Evolutionary conservation across 345 rosid species (phyloP), one percentile per base, ranked within the genome.

Genomic region (Acer campestre): DNA sequence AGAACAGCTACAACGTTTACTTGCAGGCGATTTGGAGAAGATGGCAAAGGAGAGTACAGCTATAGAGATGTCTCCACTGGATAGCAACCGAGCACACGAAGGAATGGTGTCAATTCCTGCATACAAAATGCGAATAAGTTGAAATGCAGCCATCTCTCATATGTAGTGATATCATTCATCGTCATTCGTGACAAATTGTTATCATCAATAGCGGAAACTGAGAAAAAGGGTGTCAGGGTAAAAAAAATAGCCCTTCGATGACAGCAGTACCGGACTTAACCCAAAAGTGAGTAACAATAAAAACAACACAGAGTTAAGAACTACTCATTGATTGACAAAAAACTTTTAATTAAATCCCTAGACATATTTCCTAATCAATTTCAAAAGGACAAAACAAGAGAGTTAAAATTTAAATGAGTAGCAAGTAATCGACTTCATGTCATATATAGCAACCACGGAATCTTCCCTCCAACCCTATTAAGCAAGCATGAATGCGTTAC

Each of bases 51-150:
- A 29, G 72, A 70, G 31, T 10, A 55, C 31, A 53, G 31, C 79
- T 80, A 82, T 55, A 75, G 16, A 23, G 66, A 55, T 8, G 75
- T 58, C 75, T 87, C 90, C 72, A 76, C 81, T 55, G 92, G 89
- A 79, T 90, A 90, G 83, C 91, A 86, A 53, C 92, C 94, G 46
- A 90, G 92, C 46, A 90, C 88, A 1, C 90, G 88, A 77, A 90
- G 91, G 81, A 89, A 90, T 38, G 88, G 81, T 5, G 92, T 90
- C 62, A 89, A 87, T 74, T 90, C 91, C 92, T 89, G 89, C 82
- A 59, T 4, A 18, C 23, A 8, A 71, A 62, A 74, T 23, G 56
- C 35, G 25, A 75, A n/a, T 20, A 8, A 9, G 16, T n/a, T 31
- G 13, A 61, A 25, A 9, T 35, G 27, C 16, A 42, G 42, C 38